Evolutionary conservation across 768 basidiomycete genomes (phyloP), one percentile per base, ranked within the genome.

Genomic region (Lactifluus rugatus): DNA sequence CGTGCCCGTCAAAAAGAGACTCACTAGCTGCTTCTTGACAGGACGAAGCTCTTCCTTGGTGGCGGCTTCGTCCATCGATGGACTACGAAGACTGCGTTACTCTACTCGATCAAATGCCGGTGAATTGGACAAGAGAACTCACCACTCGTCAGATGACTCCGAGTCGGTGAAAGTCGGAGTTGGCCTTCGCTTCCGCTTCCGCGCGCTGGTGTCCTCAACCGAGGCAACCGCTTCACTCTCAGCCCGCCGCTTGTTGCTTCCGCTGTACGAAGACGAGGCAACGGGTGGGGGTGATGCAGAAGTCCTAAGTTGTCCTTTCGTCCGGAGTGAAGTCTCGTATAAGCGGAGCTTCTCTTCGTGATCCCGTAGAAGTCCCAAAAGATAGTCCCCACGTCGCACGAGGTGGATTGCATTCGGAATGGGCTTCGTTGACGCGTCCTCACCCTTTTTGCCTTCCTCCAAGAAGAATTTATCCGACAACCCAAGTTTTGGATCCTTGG

Each of bases 351-450:
- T 91, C 76, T 93, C 92, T 67, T 90, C 85, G 72, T 92, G 84
- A 71, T 94, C 93, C 52, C 84, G 83, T 66, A 95, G 74, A 62
- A 91, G 76, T 58, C 87, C 76, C 61, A 93, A 76, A 58, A 98
- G 81, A 73, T 93, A 99, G 72, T 98, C 96, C 39, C 94, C 95
- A 53, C 96, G 82, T 51, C 96, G 87, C 42, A 98, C 95, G 48
- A 99, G 86, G 72, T 99, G 96, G 61, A 99, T 97, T 31, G 96
- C 92, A 66, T 94, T 96, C 36, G 96, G 96, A 65, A 95, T 95
- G 9, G 90, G 90, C 67, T 90, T 82, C 63, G 81, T 88, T 16
- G 88, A 78, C 39, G 84, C 73, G 66, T 93, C 89, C 73, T 92
- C 88, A 32, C 84, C 87, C 72, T 96, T 95, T 76, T 97, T 98